Evolutionary conservation across 768 basidiomycete species (phyloP), one percentile per base, ranked within the genome.

Genomic region (Lactifluus echinatus): DNA sequence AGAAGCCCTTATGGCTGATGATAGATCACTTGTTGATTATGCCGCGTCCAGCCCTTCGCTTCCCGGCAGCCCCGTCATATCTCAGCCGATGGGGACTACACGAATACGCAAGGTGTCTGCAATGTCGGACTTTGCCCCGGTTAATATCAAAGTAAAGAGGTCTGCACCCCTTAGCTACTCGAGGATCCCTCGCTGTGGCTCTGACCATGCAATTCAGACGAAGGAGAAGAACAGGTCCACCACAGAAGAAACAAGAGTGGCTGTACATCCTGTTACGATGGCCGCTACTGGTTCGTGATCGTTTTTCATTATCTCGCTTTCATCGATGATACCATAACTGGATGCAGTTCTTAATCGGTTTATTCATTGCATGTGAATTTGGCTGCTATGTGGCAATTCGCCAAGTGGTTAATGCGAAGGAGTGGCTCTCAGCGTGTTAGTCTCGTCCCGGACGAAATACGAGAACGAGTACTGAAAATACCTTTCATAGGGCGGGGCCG

Each of bases 401-500:
- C 15, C 95, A 99, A 68, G 66, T 95, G 17, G 96, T 99, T 42
- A 97, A 97, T 66, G 79, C 89, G 4, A 91, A 96, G 68, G 95
- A 99, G 72, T 97, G 85, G 82, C 68, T 95, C 43, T 82, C 86
- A 24, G 92, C 92, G 46, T 97, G 93, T 93, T 67, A 63, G 75
- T 68, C 40, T 11, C 1, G 21, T 44, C 4, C 26, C 15, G 39
- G 11, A 19, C 39, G 29, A 33, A 17, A n/a, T 39, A 14, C 19
- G 14, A n/a, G 42, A 15, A 7, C 40, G 21, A 45, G 8, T 12
- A 39, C 50, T 50, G 60, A 52, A 37, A 21, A 57, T 33, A 23
- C 56, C 12, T 21, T 3, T 14, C 37, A 59, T 42, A 93, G 91
- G 93, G 91, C 74, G 91, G 52, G 95, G 95, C 8, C 76, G 80